Percentiles rank a stretch among this genome's conserved stretches.
phyloP scores from a whole-genome alignment of 306 rosid species.

The Abrus pulchellus region DNA sequence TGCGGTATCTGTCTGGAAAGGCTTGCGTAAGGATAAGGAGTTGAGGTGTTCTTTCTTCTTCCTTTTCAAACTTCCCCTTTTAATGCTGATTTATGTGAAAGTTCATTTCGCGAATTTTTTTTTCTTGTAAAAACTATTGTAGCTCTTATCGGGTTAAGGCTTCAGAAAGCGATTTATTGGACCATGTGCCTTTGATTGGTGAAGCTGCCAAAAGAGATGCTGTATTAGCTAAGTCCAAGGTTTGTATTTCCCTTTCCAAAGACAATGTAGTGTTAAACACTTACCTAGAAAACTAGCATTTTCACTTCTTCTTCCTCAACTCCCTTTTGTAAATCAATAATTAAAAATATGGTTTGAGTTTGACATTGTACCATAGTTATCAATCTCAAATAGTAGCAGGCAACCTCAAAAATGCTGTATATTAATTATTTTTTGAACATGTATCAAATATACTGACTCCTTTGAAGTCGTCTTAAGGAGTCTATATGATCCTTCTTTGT shows the following conservation, averaged over 20 bases:
- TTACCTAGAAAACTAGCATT: constrained; percentile 17
- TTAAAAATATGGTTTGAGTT: constrained; percentile 12
- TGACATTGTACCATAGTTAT: constrained; percentile 7
- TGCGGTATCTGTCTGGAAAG: constrained; percentile 65
- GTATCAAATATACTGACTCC: neutral
- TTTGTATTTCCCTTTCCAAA: constrained; percentile 49
- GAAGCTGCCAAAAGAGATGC: constrained; percentile 54
- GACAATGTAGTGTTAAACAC: constrained; percentile 7
- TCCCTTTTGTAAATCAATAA: constrained; percentile 15
- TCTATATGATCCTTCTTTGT: constrained; percentile 16
- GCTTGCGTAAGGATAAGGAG: constrained; percentile 56
- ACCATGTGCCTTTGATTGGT: constrained; percentile 47
- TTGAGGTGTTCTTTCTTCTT: constrained; percentile 60
- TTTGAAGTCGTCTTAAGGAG: neutral
- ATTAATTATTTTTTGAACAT: neutral
- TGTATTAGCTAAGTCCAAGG: constrained; percentile 64
- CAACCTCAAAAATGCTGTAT: neutral
- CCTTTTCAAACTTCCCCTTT: neutral
- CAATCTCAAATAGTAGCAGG: neutral
- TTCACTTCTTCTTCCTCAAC: neutral
- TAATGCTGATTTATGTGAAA: constrained; percentile 4
- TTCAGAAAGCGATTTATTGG: constrained; percentile 51
- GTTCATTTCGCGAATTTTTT: constrained; percentile 1
- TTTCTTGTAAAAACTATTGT: constrained; percentile 35
- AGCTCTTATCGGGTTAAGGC: constrained; percentile 62